A percentile compares a stretch with the other conserved stretches of the same genome.
Evolutionary conservation across 2,329 filamentous ascomycete genomes (phyloP).

Genomic region (Geosmithia flava): DNA sequence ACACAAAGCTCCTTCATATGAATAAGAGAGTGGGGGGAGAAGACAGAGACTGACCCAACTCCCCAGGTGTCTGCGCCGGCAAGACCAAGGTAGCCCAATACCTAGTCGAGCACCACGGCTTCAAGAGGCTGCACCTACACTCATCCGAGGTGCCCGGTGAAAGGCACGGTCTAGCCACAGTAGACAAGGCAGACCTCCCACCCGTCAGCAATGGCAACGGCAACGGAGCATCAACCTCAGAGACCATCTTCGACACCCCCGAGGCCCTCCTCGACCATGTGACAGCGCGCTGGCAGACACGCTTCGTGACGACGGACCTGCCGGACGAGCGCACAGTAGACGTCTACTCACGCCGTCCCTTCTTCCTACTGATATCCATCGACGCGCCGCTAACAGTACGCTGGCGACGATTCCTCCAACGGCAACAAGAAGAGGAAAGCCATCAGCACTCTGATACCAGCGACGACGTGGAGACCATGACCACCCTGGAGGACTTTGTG

Average conservation of each 20-base stretch:
- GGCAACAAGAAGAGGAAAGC: constrained; percentile 2
- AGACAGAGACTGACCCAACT: constrained; percentile 19
- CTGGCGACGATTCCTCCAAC: constrained; percentile 58
- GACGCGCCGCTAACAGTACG: constrained; percentile 79
- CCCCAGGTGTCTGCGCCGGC: constrained; percentile 70
- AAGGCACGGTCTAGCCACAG: neutral
- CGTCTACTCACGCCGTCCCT: constrained; percentile 65
- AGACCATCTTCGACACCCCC: constrained; percentile 41
- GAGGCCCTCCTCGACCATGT: constrained; percentile 71
- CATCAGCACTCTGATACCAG: constrained; percentile 8
- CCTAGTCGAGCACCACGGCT: constrained; percentile 72
- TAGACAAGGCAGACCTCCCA: neutral
- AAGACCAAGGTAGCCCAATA: constrained; percentile 86
- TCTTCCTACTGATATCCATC: constrained; percentile 85
- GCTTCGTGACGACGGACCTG: constrained; percentile 80
- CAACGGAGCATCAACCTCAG: neutral
- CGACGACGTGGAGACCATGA: constrained; percentile 11
- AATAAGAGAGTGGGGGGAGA: too few species aligned
- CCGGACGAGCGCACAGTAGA: constrained; percentile 63
- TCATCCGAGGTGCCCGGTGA: constrained; percentile 4
- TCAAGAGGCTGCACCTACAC: constrained; percentile 56
- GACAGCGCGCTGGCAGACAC: constrained; percentile 69
- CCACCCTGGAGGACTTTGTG: constrained; percentile 42
- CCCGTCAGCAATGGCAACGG: neutral
- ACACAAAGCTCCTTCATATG: too few species aligned